Evolutionary conservation across 768 basidiomycete genomes (phyloP).

Genomic region (Lactarius hengduanensis): DNA sequence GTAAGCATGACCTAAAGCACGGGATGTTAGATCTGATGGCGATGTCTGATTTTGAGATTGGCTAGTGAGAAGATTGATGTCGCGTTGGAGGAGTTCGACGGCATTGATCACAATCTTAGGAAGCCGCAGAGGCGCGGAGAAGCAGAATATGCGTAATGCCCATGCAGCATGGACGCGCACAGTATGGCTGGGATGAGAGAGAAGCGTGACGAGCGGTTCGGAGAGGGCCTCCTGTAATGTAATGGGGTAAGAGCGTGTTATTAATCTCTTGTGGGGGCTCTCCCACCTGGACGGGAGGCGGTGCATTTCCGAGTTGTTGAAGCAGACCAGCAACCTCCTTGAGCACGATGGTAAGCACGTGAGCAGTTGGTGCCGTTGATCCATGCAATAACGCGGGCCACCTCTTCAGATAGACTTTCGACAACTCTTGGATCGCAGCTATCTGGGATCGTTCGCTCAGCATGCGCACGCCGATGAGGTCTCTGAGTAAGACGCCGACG

Average conservation of each 20-base stretch:
- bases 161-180: slow-evolving; percentile 86
- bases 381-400: slow-evolving; percentile 95
- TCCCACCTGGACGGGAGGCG: slow-evolving; percentile 76
- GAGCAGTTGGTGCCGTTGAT: slow-evolving; percentile 62
- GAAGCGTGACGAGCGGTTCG: slow-evolving; percentile 81
- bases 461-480: slow-evolving; percentile 85
- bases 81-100: slow-evolving; percentile 80
- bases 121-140: slow-evolving; percentile 80
- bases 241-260: slow-evolving; percentile 3
- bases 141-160: slow-evolving; percentile 88
- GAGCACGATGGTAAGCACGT: slow-evolving; percentile 70
- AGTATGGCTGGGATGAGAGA: slow-evolving; percentile 83
- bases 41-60: slow-evolving; percentile 55
- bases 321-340: slow-evolving; percentile 84
- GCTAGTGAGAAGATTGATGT: slow-evolving; percentile 62
- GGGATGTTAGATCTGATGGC: slow-evolving; percentile 63
- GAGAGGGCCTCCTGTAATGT: slow-evolving; percentile 62
- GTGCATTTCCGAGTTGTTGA: slow-evolving; percentile 89
- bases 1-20: slow-evolving; percentile 85
- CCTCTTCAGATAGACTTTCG: slow-evolving; percentile 76
- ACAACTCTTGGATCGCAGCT: slow-evolving; percentile 81
- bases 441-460: slow-evolving; percentile 95
- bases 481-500: slow-evolving; percentile 75
- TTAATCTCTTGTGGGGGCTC: neutral
- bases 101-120: slow-evolving; percentile 76